A percentile compares a stretch with the other conserved stretches of the same genome.
phyloP scores from a whole-genome alignment of 495 filamentous ascomycete genomes.

The Lophium mytilinum region DNA sequence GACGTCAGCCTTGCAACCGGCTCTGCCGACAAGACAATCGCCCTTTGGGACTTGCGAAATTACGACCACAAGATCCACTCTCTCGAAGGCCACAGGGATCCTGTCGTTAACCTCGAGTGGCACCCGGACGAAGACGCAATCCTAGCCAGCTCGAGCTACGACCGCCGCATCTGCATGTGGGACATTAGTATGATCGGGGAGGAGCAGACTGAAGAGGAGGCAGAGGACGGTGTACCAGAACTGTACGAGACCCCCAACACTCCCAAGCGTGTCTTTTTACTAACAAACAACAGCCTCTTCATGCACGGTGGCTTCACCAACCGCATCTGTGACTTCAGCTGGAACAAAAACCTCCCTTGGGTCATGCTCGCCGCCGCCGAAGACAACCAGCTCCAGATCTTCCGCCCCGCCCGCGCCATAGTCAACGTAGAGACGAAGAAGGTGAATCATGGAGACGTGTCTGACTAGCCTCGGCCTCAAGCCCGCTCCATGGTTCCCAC shows the following conservation, averaged over 20 bases:
- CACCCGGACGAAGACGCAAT: conserved; percentile 83
- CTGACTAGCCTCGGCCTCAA: conserved; percentile 7
- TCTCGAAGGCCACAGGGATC: conserved; percentile 74
- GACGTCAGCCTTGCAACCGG: conserved; percentile 86
- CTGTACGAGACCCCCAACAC: conserved; percentile 43
- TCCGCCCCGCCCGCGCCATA: conserved; percentile 73
- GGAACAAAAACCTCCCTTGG: conserved; percentile 96
- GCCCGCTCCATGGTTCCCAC: too few species aligned
- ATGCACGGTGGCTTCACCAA: conserved; percentile 99
- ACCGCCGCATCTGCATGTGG: conserved; percentile 93
- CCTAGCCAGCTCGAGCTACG: conserved; percentile 82
- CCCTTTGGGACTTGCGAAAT: conserved; percentile 89
- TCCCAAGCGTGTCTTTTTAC: too few species aligned
- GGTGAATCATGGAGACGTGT: conserved; percentile 19
- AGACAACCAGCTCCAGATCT: conserved; percentile 93
- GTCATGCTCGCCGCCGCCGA: conserved; percentile 88
- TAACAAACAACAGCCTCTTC: conserved; percentile 42
- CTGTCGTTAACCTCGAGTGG: conserved; percentile 87
- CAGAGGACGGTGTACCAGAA: conserved; percentile 94
- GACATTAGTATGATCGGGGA: conserved; percentile 84
- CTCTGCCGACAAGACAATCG: conserved; percentile 90
- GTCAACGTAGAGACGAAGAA: conserved; percentile 17
- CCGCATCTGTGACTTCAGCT: conserved; percentile 90
- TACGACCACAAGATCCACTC: conserved; percentile 78
- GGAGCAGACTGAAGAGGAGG: conserved; percentile 89